Base-by-base conservation (phyloP, 108 stramenopile genomes). In the Poteriospumella lacustris region DNA sequence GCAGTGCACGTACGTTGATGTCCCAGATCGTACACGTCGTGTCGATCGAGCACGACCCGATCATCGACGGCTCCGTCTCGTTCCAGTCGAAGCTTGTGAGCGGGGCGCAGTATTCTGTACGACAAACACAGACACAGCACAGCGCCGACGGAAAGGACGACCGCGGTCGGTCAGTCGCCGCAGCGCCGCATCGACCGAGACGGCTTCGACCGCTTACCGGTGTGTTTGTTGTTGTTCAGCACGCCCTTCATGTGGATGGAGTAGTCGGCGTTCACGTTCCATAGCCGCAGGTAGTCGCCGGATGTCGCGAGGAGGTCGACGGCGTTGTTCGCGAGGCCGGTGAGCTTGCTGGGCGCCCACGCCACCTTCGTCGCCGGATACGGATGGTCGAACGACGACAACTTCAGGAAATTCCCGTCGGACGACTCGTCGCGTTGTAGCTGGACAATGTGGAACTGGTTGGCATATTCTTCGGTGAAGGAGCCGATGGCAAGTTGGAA, bases 1-100 rank as follows among this genome's bases (percentile, higher is more conserved):
- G 29, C 31, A 76, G 2, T 76, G 67, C 36, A 2, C 19, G 0
- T 0, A 90, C 88, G 34, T 84, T 83, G 9, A 99, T 77, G 76
- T 99, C 96, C 98, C 98, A 99, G 69, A 99, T 94, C 1, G 98
- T 97, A 85, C 95, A 95, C 1, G 98, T 99, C 0, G 98, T 99
- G 75, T 99, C 98, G 69, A 99, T 97, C 68, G 88, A 90, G 12
- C 89, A 92, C 1, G 91, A 94, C 12, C 92, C 96, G 19, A 97
- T 76, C 0, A 94, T 83, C 5, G 59, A 86, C 0, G 92, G 91
- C 73, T 97, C 96, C 0, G 91, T 80, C 70, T 94, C 92, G 77
- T 96, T 97, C 98, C 98, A 99, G 82, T 97, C 98, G 81, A 96
- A 95, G 0, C 80, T 75, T 2, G 89, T 89, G 24, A 89, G 68